A percentile compares a stretch with the other conserved stretches of the same genome.
phyloP scores from a whole-genome alignment of 2,329 filamentous ascomycete genomes.

The Phaeosphaeria sp. region DNA sequence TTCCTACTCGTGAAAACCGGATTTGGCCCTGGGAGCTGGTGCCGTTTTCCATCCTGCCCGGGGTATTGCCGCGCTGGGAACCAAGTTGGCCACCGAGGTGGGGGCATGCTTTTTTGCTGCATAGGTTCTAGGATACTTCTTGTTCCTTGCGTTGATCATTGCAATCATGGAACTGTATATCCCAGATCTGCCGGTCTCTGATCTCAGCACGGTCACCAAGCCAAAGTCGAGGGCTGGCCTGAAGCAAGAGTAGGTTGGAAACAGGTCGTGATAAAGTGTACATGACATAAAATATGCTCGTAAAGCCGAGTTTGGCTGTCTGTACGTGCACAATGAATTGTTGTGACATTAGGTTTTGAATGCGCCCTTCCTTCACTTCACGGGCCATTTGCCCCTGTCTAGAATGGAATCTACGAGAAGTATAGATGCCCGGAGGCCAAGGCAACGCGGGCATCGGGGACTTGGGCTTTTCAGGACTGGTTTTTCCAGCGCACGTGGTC shows the following conservation, averaged over 20 bases:
- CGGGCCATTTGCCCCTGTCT: no score
- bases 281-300: no score
- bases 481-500: conserved; percentile 1
- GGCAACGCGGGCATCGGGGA: not conserved
- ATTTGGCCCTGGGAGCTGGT: conserved; percentile 21
- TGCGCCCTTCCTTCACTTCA: no score
- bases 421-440: not conserved
- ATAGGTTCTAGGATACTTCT: conserved; percentile 19
- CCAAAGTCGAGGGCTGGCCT: conserved; percentile 5
- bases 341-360: no score
- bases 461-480: not conserved
- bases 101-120: conserved; percentile 23
- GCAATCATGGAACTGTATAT: conserved; percentile 25
- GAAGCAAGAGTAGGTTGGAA: conserved; percentile 16
- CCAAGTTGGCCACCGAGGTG: conserved; percentile 10
- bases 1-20: conserved; percentile 21
- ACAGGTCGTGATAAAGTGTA: no score
- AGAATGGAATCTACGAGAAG: conserved; percentile 2
- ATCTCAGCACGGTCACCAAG: conserved; percentile 22
- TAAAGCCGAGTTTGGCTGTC: no score
- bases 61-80: conserved; percentile 9
- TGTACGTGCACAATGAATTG: no score
- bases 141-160: conserved; percentile 15
- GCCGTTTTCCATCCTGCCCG: conserved; percentile 18
- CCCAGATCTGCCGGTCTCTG: conserved; percentile 15